phyloP scores from a whole-genome alignment of 1,284 basidiomycete species.

The Termitomyces sp. region DNA sequence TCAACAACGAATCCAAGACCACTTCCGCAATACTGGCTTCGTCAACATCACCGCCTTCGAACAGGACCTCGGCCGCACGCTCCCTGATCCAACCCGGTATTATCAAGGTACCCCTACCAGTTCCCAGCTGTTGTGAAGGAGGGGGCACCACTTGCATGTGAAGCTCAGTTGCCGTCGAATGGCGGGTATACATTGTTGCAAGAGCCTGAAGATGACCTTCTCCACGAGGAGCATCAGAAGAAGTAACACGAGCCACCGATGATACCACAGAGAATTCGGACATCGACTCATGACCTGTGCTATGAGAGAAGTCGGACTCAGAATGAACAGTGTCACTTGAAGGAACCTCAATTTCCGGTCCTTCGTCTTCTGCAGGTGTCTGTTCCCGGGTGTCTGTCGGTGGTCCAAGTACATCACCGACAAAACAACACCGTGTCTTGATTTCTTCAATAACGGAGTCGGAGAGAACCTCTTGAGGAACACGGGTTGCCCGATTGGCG shows the following conservation, averaged over 20 bases:
- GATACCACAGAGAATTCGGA: constrained; percentile 58
- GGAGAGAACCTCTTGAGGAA: constrained; percentile 72
- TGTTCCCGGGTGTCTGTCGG: constrained; percentile 34
- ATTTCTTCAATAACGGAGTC: constrained; percentile 77
- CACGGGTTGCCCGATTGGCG: constrained; percentile 56
- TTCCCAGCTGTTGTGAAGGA: constrained; percentile 56
- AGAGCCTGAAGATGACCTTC: constrained; percentile 61
- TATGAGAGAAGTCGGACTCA: constrained; percentile 58
- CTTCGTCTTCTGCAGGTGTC: constrained; percentile 41
- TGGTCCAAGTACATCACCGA: constrained; percentile 48
- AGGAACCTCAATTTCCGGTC: constrained; percentile 50
- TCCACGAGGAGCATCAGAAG: constrained; percentile 26
- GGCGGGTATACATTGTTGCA: constrained; percentile 61
- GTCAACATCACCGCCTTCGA: constrained; percentile 85
- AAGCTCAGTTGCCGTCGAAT: constrained; percentile 72
- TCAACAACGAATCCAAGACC: constrained; percentile 72
- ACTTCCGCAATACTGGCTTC: constrained; percentile 78
- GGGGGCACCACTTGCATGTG: constrained; percentile 64
- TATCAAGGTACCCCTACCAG: constrained; percentile 72
- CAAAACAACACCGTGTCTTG: constrained; percentile 79
- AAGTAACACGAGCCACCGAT: constrained; percentile 24
- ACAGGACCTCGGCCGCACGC: constrained; percentile 84
- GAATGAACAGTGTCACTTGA: constrained; percentile 54
- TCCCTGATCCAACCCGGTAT: constrained; percentile 96
- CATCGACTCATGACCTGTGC: constrained; percentile 46